Evolutionary conservation across 2,329 filamentous ascomycete species (phyloP).

Genomic region (Calycina marina): DNA sequence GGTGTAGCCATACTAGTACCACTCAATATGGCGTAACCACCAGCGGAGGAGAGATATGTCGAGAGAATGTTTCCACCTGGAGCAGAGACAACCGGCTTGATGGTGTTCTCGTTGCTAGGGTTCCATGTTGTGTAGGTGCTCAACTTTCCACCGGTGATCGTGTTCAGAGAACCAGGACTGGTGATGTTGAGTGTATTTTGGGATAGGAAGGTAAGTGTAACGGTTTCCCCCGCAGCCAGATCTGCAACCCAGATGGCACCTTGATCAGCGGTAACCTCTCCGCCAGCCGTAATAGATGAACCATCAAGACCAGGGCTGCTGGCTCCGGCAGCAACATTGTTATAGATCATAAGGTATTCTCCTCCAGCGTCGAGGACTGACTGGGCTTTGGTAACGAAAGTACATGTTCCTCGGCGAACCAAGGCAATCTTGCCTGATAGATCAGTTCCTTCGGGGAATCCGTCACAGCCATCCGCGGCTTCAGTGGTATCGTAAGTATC

Average conservation of each 20-base stretch:
- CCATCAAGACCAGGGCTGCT: neutral
- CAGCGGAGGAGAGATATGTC: constrained; percentile 11
- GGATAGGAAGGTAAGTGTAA: constrained; percentile 1
- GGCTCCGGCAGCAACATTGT: neutral
- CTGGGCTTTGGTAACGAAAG: constrained; percentile 2
- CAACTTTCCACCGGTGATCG: constrained; percentile 3
- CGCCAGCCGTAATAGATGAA: constrained; percentile 1
- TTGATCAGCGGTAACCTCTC: constrained; percentile 1
- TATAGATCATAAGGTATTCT: constrained; percentile 2
- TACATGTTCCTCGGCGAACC: constrained; percentile 5
- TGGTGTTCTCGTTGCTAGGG: constrained; percentile 1
- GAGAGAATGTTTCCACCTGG: constrained; percentile 23
- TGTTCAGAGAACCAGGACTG: constrained; percentile 3
- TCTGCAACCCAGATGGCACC: constrained; percentile 1
- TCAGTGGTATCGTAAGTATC: neutral
- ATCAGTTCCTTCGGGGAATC: neutral
- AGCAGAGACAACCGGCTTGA: constrained; percentile 11
- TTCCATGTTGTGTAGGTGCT: constrained; percentile 1
- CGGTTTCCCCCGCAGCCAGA: neutral
- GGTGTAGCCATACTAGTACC: constrained; percentile 25
- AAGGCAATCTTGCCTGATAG: constrained; percentile 4
- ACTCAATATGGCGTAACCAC: constrained; percentile 22
- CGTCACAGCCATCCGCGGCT: constrained; percentile 2
- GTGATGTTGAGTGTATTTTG: neutral
- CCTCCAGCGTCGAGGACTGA: neutral